These are phyloP conservation scores for Thalassiosira profunda DNA, from an alignment of 108 stramenopile species.

Conservation along the genomic window DNA sequence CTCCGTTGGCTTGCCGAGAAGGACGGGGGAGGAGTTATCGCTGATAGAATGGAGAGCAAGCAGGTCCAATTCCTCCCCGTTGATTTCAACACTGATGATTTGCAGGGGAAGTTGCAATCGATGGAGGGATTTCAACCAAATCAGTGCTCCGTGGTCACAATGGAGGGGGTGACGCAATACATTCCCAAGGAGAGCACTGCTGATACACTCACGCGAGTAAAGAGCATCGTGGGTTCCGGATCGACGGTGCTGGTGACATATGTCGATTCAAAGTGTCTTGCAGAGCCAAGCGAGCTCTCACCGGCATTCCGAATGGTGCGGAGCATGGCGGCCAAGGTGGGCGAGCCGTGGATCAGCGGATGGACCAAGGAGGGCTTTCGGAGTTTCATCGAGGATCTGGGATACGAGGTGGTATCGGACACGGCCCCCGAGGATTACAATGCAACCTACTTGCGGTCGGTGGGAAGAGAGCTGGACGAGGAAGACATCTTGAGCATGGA, in stretches of 20 bases:
- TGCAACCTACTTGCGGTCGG: constrained; percentile 2
- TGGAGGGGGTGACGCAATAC: constrained; percentile 39
- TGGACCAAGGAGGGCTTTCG: not conserved
- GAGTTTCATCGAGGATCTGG: not conserved
- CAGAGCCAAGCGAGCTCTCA: not conserved
- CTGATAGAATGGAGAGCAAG: constrained; percentile 8
- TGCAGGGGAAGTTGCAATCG: constrained; percentile 4
- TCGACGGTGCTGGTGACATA: constrained; percentile 17
- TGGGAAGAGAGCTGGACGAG: constrained; percentile 4
- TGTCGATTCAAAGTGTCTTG: not conserved
- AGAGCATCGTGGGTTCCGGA: constrained; percentile 6
- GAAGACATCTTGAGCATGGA: constrained; percentile 11
- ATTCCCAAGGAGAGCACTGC: constrained; percentile 32
- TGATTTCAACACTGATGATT: constrained; percentile 12
- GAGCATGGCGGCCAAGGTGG: not conserved
- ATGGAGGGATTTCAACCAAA: not conserved
- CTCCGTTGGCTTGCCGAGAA: too few relatives aligned
- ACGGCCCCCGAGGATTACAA: constrained; percentile 6
- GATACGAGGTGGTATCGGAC: constrained; percentile 11
- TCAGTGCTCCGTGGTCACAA: constrained; percentile 2
- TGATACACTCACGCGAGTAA: constrained; percentile 6
- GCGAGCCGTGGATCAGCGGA: constrained; percentile 6
- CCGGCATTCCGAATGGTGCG: not conserved
- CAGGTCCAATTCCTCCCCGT: constrained; percentile 21
- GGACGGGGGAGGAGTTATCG: not conserved